Evolutionary conservation across 441 rosid genomes (phyloP).

Genomic region (Heliophila coronopifolia): DNA sequence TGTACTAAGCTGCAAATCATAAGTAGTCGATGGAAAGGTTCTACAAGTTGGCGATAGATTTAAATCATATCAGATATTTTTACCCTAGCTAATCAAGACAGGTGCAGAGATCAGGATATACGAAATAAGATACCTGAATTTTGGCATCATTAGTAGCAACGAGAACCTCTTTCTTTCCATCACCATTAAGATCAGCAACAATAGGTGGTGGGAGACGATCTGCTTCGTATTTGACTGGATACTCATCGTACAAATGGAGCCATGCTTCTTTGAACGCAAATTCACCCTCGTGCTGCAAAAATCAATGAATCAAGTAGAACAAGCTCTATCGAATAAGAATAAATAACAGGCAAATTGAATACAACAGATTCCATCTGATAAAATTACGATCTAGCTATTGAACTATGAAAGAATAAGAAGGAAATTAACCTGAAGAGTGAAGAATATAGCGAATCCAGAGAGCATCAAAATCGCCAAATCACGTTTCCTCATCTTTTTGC

Average conservation of each 20-base stretch:
- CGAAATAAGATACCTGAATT: constrained; percentile 48
- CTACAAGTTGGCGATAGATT: not conserved
- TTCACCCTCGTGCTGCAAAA: constrained; percentile 81
- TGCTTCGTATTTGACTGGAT: constrained; percentile 76
- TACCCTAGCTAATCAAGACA: not conserved
- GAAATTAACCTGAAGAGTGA: constrained; percentile 75
- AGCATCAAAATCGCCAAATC: constrained; percentile 97
- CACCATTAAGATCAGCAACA: constrained; percentile 89
- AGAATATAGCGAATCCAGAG: constrained; percentile 89
- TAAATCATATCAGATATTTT: not conserved
- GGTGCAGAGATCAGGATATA: not conserved
- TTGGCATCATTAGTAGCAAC: constrained; percentile 89
- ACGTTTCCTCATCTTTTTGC: constrained; percentile 76
- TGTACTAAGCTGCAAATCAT: not conserved
- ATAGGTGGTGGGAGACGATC: constrained; percentile 92
- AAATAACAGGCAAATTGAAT: not conserved
- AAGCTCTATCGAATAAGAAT: not conserved
- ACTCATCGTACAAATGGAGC: constrained; percentile 77
- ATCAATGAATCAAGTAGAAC: not conserved
- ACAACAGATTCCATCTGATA: constrained; percentile 1
- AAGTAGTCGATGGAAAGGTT: not conserved
- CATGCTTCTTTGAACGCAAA: constrained; percentile 95
- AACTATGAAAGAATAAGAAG: not conserved
- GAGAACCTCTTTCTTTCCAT: constrained; percentile 79
- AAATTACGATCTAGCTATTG: not conserved